phyloP scores from a whole-genome alignment of 2,329 filamentous ascomycete genomes.

The Aspergillus fructus region DNA sequence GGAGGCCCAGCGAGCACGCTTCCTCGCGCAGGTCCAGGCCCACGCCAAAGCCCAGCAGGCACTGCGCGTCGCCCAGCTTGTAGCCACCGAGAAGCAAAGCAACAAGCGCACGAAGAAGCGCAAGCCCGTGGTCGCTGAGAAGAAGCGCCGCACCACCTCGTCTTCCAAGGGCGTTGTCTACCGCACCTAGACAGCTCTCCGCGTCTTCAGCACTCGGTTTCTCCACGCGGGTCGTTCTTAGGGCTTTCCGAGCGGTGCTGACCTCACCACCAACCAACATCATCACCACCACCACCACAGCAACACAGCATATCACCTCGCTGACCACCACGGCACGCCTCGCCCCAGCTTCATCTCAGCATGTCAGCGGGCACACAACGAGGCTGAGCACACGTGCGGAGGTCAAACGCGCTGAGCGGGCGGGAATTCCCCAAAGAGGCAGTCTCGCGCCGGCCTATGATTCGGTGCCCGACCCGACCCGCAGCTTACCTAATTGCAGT shows the following conservation, averaged over 20 bases:
- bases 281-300: neutral
- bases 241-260: neutral
- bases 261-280: neutral
- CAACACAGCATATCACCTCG: neutral
- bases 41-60: constrained; percentile 43
- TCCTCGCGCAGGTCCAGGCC: constrained; percentile 42
- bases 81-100: constrained; percentile 24
- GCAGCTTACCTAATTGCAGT: constrained; percentile 22
- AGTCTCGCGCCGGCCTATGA: neutral
- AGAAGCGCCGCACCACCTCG: constrained; percentile 27
- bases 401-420: neutral
- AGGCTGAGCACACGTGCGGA: neutral
- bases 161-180: constrained; percentile 15
- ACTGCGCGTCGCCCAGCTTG: constrained; percentile 34
- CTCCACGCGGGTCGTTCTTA: neutral
- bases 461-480: neutral
- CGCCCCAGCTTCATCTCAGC: neutral
- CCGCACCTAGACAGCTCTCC: constrained; percentile 10
- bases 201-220: neutral
- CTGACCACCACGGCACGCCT: neutral
- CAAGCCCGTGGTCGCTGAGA: constrained; percentile 23
- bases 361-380: neutral
- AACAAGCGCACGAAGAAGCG: constrained; percentile 31
- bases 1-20: constrained; percentile 36
- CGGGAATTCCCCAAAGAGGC: neutral